Base-by-base conservation (phyloP, 768 basidiomycete species). In the Strobilomyces dryophilus region DNA sequence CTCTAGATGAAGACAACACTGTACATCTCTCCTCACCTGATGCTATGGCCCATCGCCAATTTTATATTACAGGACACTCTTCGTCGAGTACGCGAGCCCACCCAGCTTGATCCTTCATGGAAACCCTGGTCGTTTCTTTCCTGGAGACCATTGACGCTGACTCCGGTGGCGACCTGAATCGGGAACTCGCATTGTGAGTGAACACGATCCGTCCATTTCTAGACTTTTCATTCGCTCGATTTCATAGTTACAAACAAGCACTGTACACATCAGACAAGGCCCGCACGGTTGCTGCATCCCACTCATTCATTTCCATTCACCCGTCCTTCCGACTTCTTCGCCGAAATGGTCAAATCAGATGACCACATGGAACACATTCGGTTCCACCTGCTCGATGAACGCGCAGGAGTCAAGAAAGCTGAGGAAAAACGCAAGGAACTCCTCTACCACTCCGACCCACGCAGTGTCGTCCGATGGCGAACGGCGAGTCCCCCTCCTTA, bases 301-400 rank as follows among this genome's bases (percentile, higher is more conserved):
- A 85, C 67, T n/a, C n/a, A n/a, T n/a, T 80, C 83, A 24, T 75
- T 93, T 54, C 85, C 94, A 0, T 98, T 97, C 73, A 88, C 90
- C 10, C 87, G 95, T 14, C 97, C 97, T 0, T 61, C 82, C 0
- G 95, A 98, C 71, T 98, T 93, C 69, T 98, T 95, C 59, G 95
- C 95, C 21, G 95, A 98, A 73, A 98, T 98, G 95, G 88, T 98
- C 60, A 98, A 98, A 71, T 87, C 85, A 31, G 97, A 99, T 62
- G 76, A 88, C 8, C 97, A 99, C 72, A 99, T 99, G 97, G 93
- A 97, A 68, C 84, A 92, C 54, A 90, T 98, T 60, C 87, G 97
- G 49, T 87, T 92, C 56, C 83, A 87, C n/a, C 71, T 98, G 24
- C 78, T 98, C 26, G 90, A 98, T 70, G 97, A 98, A 69, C 74